Evolutionary conservation across 2,329 filamentous ascomycete genomes (phyloP).

Genomic region (Neonectria ditissima): DNA sequence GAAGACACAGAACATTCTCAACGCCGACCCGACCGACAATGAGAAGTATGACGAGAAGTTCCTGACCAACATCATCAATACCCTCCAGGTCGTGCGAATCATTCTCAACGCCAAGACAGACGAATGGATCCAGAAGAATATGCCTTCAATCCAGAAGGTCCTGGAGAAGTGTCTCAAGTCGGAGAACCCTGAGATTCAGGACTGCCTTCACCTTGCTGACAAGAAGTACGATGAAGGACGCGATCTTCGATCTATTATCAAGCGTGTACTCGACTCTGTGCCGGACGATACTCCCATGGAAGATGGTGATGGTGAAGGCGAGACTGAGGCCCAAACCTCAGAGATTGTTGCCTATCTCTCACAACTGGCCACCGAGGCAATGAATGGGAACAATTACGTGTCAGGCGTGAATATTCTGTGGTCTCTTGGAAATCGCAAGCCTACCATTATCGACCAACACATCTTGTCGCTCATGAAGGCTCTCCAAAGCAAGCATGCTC

Average conservation of each 20-base stretch:
- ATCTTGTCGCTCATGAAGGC: constrained; percentile 92
- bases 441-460: constrained; percentile 89
- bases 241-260: constrained; percentile 79
- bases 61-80: constrained; percentile 90
- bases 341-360: constrained; percentile 90
- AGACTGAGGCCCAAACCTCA: constrained; percentile 82
- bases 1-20: constrained; percentile 72
- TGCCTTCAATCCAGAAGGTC: constrained; percentile 84
- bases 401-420: constrained; percentile 94
- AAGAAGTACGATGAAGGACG: constrained; percentile 76
- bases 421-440: constrained; percentile 87
- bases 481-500: constrained; percentile 88
- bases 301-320: constrained; percentile 85
- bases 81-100: constrained; percentile 90
- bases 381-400: constrained; percentile 83
- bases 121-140: constrained; percentile 88
- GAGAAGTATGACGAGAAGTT: constrained; percentile 87
- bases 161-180: constrained; percentile 90
- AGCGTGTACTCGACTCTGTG: constrained; percentile 87
- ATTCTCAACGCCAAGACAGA: constrained; percentile 88
- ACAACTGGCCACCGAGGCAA: constrained; percentile 86
- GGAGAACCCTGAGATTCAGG: constrained; percentile 92
- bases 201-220: constrained; percentile 84
- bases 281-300: constrained; percentile 80
- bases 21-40: constrained; percentile 70